Conservation (phyloP, 202 grass and related monocot species). For the Schoenoplectus tabernaemontani region DNA sequence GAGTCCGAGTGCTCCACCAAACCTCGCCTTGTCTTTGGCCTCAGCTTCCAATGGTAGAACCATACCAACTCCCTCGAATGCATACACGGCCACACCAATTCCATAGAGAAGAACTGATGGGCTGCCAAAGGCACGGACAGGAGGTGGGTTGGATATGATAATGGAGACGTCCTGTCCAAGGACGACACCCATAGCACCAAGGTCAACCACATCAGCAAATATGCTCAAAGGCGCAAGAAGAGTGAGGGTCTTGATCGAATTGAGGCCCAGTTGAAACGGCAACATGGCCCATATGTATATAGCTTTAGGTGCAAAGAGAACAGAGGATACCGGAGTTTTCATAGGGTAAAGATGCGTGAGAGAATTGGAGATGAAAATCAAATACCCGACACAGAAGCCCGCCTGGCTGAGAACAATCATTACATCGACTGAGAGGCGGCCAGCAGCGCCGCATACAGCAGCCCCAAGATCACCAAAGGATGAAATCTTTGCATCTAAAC, state of each 20-base stretch:
- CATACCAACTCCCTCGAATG: conserved; percentile 93
- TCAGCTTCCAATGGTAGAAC: conserved; percentile 73
- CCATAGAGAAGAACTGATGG: conserved; percentile 68
- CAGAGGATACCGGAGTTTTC: conserved; percentile 8
- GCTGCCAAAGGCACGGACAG: conserved; percentile 44
- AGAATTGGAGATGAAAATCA: conserved; percentile 89
- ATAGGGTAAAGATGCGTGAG: conserved; percentile 61
- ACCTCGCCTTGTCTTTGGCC: conserved; percentile 61
- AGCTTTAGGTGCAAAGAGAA: conserved; percentile 52
- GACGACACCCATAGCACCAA: conserved; percentile 91
- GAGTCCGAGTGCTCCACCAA: conserved; percentile 51
- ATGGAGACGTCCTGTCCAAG: conserved; percentile 63
- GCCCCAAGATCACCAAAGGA: conserved; percentile 78
- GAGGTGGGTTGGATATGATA: conserved; percentile 32
- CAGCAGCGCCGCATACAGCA: conserved; percentile 44
- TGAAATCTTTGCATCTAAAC: conserved; percentile 63
- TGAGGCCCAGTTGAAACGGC: conserved; percentile 89
- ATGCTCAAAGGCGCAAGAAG: conserved; percentile 91
- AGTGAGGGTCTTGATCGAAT: conserved; percentile 87
- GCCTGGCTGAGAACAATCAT: conserved; percentile 97
- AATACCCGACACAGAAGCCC: conserved; percentile 89
- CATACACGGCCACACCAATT: conserved; percentile 81
- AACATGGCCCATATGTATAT: conserved; percentile 77
- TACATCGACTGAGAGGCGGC: conserved; percentile 51
- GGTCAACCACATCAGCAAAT: conserved; percentile 83